phyloP scores from a whole-genome alignment of 495 filamentous ascomycete genomes.

The Usnea hakonensis region DNA sequence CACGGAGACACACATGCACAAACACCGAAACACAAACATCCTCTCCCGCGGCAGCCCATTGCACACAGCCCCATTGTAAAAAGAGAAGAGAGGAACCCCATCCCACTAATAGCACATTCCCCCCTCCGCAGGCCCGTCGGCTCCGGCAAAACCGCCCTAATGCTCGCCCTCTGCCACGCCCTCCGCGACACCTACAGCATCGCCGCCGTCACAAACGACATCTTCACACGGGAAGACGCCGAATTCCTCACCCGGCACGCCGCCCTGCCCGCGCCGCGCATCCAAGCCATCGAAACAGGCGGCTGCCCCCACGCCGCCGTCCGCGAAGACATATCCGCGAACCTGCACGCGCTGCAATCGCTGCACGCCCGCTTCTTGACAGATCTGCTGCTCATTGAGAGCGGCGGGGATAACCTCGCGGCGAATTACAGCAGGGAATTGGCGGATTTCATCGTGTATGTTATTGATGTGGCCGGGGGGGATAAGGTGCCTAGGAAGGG shows the following conservation, averaged over 20 bases:
- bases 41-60: neutral
- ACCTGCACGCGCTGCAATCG: constrained; percentile 83
- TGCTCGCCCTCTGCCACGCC: constrained; percentile 78
- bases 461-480: constrained; percentile 94
- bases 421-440: constrained; percentile 92
- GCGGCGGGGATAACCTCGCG: constrained; percentile 90
- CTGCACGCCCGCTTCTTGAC: constrained; percentile 68
- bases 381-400: constrained; percentile 83
- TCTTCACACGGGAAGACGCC: constrained; percentile 94
- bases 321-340: constrained; percentile 90
- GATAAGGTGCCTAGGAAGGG: constrained; percentile 97
- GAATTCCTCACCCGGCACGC: constrained; percentile 86
- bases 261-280: constrained; percentile 73
- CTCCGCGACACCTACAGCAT: constrained; percentile 73
- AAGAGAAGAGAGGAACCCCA: neutral
- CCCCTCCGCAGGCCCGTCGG: constrained; percentile 70
- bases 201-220: constrained; percentile 96
- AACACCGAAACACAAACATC: no score
- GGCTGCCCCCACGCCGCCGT: constrained; percentile 97
- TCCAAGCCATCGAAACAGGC: constrained; percentile 94
- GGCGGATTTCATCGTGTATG: constrained; percentile 96
- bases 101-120: constrained; percentile 17
- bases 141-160: constrained; percentile 93
- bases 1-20: neutral
- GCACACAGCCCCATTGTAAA: neutral